phyloP scores from a whole-genome alignment of 1,284 basidiomycete genomes.

The Lentinula novae-zelandiae region DNA sequence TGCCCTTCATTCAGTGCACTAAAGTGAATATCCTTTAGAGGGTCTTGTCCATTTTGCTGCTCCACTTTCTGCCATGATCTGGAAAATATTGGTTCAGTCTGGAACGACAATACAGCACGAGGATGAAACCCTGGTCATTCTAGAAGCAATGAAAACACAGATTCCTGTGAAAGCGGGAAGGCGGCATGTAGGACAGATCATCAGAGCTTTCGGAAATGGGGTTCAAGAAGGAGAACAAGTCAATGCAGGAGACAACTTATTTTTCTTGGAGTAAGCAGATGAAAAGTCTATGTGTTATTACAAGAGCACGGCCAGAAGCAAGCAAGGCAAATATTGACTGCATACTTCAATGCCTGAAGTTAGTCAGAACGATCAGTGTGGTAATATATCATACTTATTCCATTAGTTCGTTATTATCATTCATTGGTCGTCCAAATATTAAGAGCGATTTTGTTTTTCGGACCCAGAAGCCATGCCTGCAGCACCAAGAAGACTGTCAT shows the following conservation, averaged over 20 bases:
- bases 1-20: too few species aligned
- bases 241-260: constrained; percentile 40
- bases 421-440: not conserved
- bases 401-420: not conserved
- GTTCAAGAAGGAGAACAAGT: constrained; percentile 40
- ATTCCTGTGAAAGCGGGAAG: constrained; percentile 44
- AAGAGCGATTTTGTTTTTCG: not conserved
- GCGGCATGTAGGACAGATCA: constrained; percentile 40
- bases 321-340: not conserved
- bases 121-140: constrained; percentile 49
- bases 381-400: not conserved
- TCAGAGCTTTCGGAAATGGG: constrained; percentile 37
- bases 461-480: not conserved
- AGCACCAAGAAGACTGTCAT: constrained; percentile 18
- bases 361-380: not conserved
- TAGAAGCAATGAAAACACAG: constrained; percentile 78
- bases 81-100: constrained; percentile 40
- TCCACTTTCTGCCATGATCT: constrained; percentile 51
- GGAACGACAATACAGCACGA: constrained; percentile 43
- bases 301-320: not conserved
- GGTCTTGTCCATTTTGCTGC: constrained; percentile 27
- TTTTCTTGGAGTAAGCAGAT: constrained; percentile 26
- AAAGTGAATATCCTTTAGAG: not conserved
- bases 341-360: not conserved
- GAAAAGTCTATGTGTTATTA: not conserved